phyloP scores from a whole-genome alignment of 192 early-diverging fungal species.

The Backusella australiensis region DNA sequence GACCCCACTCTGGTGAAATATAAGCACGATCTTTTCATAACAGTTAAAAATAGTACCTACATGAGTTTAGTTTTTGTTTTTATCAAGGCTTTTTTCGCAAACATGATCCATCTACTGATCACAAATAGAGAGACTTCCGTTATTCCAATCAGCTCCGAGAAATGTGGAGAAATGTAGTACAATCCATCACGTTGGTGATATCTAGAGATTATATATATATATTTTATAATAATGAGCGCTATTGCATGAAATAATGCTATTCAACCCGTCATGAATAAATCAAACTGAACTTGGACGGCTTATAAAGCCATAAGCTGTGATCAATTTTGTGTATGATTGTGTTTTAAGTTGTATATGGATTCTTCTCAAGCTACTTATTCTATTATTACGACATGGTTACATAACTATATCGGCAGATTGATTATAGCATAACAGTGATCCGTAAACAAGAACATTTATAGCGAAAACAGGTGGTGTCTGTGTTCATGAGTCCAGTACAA shows the following conservation, averaged over 20 bases:
- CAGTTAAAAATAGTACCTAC: not conserved
- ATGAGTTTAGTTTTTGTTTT: not conserved
- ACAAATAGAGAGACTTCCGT: not conserved
- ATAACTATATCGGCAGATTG: not conserved
- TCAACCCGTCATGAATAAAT: not conserved
- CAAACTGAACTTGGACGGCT: not conserved
- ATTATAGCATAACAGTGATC: not conserved
- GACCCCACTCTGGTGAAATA: not conserved
- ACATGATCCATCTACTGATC: not conserved
- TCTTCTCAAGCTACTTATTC: not conserved
- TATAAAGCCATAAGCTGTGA: not conserved
- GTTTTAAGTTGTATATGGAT: not conserved
- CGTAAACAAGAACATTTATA: not conserved
- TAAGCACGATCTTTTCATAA: not conserved
- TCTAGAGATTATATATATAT: not conserved
- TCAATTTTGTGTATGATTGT: not conserved
- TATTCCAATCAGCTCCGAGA: not conserved
- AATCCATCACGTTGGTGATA: not conserved
- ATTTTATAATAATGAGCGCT: not conserved
- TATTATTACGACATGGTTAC: not conserved
- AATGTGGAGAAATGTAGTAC: not conserved
- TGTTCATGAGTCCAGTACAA: not conserved
- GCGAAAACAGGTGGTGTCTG: not conserved
- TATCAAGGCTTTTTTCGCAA: not conserved
- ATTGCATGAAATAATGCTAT: not conserved